phyloP scores from a whole-genome alignment of 1,284 basidiomycete genomes.

The Heterobasidion parviporum region DNA sequence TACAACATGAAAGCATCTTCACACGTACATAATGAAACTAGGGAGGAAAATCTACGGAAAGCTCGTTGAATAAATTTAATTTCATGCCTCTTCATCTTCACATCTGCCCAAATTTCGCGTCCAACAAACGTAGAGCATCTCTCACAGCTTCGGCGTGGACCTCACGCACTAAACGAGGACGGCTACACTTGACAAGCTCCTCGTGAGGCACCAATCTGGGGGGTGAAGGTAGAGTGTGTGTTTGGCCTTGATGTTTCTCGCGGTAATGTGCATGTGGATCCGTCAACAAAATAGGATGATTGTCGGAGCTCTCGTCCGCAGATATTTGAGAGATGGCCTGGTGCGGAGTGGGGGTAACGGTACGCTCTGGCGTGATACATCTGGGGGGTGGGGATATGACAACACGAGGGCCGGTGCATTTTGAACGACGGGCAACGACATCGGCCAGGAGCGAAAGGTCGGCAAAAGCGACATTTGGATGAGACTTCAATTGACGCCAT shows the following conservation, averaged over 20 bases:
- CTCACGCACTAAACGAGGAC: slow-evolving; percentile 50
- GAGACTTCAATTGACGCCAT: slow-evolving; percentile 81
- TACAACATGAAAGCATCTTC: neutral
- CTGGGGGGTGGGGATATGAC: slow-evolving; percentile 54
- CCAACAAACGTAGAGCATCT: slow-evolving; percentile 72
- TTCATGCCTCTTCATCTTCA: neutral
- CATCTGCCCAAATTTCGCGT: slow-evolving; percentile 51
- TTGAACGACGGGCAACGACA: slow-evolving; percentile 77
- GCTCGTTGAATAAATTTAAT: neutral
- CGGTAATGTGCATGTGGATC: slow-evolving; percentile 47
- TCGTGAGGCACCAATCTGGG: slow-evolving; percentile 51
- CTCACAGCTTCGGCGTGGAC: slow-evolving; percentile 73
- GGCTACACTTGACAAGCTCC: slow-evolving; percentile 50
- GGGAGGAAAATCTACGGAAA: neutral
- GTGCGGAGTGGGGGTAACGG: slow-evolving; percentile 21
- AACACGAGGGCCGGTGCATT: slow-evolving; percentile 67
- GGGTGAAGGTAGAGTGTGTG: slow-evolving; percentile 35
- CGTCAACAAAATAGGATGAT: slow-evolving; percentile 31
- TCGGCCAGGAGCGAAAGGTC: slow-evolving; percentile 79
- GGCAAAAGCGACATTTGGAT: slow-evolving; percentile 80
- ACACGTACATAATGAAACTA: neutral
- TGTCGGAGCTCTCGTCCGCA: slow-evolving; percentile 1
- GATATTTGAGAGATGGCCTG: slow-evolving; percentile 10
- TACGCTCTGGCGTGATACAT: slow-evolving; percentile 36
- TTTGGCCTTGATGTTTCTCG: slow-evolving; percentile 32